Base-by-base conservation (phyloP, 345 rosid species). In the Cardiospermum halicacabum region DNA sequence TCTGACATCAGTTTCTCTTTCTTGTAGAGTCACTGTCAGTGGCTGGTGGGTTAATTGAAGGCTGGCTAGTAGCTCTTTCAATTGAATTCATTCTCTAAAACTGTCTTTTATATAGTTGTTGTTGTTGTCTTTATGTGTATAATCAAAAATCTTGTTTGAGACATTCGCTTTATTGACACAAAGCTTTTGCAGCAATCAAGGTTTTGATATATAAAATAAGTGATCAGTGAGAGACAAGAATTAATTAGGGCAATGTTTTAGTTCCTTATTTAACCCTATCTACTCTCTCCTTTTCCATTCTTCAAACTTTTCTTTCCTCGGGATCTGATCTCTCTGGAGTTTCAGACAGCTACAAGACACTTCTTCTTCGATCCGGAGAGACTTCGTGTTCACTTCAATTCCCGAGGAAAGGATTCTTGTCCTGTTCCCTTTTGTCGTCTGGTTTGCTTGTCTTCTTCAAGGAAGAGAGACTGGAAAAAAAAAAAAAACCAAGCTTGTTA, bases 161-260 rank as follows among this genome's bases (percentile, higher is more conserved):
- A 65, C 72, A 65, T 71, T 76, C 74, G 67, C 65, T 58, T 80
- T 72, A 74, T 73, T 69, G 58, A 58, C 77, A 45, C 76, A 60
- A 83, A 81, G 84, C 94, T 87, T 85, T 82, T 80, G 65, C 89
- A 81, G 86, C 83, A 89, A 87, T 82, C 80, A 80, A 85, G 78
- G 84, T 67, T 55, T 32, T 32, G 36, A 59, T 56, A 67, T 53
- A 64, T 56, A 73, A 56, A 67, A 71, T 66, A 69, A 47, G 64
- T 73, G 53, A 39, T 22, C 2, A 26, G 66, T 71, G 80, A 77
- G 71, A 68, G 63, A 55, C 65, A 74, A 60, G 72, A 64, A 72
- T n/a, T n/a, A 72, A 80, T 86, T 78, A 82, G 84, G 88, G 90
- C 86, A 84, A 54, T 53, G 60, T n/a, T 50, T 48, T 45, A 34